Conservation (phyloP, 352 stramenopile species). For the Phytophthora tentaculata region DNA sequence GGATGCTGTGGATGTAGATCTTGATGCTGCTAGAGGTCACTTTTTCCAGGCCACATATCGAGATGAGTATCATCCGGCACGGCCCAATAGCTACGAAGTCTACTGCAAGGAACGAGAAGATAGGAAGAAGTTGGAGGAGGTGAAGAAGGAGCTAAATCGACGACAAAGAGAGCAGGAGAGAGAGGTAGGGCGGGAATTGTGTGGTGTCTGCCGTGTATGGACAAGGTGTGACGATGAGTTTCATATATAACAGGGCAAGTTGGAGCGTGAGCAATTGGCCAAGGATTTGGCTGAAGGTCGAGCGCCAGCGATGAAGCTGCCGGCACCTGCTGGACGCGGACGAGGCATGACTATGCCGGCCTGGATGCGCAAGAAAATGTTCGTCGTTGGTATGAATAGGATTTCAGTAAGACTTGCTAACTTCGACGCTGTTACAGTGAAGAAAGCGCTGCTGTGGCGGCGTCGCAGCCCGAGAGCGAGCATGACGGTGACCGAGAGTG, state of each 20-base stretch:
- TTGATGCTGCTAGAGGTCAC: constrained; percentile 29
- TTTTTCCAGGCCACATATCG: constrained; percentile 81
- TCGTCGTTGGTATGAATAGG: constrained; percentile 19
- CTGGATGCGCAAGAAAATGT: constrained; percentile 94
- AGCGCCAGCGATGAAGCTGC: constrained; percentile 57
- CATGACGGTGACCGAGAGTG: constrained; percentile 29
- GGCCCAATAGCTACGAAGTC: constrained; percentile 90
- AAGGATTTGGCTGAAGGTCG: constrained; percentile 77
- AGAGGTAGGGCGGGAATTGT: constrained; percentile 44
- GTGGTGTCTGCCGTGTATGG: background rate
- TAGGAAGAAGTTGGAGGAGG: constrained; percentile 80
- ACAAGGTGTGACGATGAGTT: constrained; percentile 3
- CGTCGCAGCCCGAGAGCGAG: constrained; percentile 38
- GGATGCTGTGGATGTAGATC: constrained; percentile 24
- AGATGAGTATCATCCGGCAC: constrained; percentile 88
- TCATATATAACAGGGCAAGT: constrained; percentile 57
- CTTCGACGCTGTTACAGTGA: constrained; percentile 50
- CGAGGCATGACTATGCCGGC: constrained; percentile 91
- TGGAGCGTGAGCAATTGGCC: constrained; percentile 70
- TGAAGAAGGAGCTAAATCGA: constrained; percentile 81
- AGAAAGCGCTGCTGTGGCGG: constrained; percentile 42
- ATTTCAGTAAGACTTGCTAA: constrained; percentile 20
- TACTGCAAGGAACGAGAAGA: constrained; percentile 84
- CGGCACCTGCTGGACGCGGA: constrained; percentile 67
- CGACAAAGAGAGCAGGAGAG: constrained; percentile 77